Evolutionary conservation across 139 green algal genomes (phyloP).

Genomic region (Chlamydomonas sphaeroides): DNA sequence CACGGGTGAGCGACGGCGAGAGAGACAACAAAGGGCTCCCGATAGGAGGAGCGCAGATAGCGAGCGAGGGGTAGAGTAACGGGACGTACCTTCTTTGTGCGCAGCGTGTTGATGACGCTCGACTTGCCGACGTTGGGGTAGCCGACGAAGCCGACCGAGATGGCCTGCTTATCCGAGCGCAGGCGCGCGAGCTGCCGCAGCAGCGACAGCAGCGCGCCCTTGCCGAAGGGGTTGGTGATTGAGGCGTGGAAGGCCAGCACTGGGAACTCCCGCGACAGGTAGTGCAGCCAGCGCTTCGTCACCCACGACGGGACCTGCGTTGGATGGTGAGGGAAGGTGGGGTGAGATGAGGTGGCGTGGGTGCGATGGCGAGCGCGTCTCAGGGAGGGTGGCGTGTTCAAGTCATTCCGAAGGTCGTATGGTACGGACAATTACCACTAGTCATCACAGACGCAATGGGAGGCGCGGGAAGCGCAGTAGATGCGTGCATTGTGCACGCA

Average conservation of each 20-base stretch:
- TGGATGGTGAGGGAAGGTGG: neutral
- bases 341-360: neutral
- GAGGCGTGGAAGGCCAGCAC: conserved; percentile 97
- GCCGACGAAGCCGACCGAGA: conserved; percentile 97
- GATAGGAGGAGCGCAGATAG: too few relatives aligned
- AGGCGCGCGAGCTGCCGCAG: conserved; percentile 90
- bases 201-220: conserved; percentile 88
- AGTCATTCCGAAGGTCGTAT: conserved; percentile 33
- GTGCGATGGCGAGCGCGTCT: neutral
- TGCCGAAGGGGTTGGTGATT: conserved; percentile 98
- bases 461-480: too few relatives aligned
- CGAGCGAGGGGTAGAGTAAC: too few relatives aligned
- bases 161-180: conserved; percentile 95
- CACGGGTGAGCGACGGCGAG: neutral
- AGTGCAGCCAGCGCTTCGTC: conserved; percentile 95
- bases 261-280: conserved; percentile 91
- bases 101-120: conserved; percentile 98
- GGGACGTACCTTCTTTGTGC: conserved; percentile 95
- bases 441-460: neutral
- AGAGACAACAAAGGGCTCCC: too few relatives aligned
- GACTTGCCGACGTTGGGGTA: conserved; percentile 99
- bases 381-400: conserved; percentile 5
- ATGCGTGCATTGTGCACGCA: neutral
- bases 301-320: conserved; percentile 93
- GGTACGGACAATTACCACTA: conserved; percentile 43